Conservation (phyloP, 192 early-diverging fungal genomes). For the Coemansia sp. region DNA sequence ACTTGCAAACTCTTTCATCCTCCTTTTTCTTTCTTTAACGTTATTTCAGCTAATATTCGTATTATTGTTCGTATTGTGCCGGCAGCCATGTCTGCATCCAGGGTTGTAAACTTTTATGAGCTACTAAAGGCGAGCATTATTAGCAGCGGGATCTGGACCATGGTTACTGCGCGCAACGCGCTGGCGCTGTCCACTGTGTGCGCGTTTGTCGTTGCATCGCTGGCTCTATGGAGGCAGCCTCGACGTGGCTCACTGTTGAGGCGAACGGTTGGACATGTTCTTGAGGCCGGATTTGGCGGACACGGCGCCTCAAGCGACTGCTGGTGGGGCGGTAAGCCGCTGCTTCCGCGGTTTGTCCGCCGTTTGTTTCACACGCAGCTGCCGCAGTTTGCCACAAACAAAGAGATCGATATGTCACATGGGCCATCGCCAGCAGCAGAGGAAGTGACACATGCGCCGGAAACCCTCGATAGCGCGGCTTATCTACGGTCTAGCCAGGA, state of each 20-base stretch:
- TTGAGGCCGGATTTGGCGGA: not conserved
- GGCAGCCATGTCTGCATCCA: conserved; percentile 1
- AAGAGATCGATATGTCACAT: not conserved
- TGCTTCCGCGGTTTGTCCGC: not conserved
- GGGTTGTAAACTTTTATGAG: not conserved
- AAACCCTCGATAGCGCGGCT: not conserved
- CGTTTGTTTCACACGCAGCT: not conserved
- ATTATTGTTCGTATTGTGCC: conserved; percentile 1
- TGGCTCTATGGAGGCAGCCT: conserved; percentile 5
- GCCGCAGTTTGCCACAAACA: not conserved
- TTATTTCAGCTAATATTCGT: not conserved
- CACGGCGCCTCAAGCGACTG: too few species aligned
- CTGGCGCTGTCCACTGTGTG: conserved; percentile 6
- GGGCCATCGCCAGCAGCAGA: too few species aligned
- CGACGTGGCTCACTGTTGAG: not conserved
- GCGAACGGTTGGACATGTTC: not conserved
- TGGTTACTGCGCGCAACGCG: conserved; percentile 14
- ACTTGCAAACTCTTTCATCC: not conserved
- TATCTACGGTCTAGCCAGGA: not conserved
- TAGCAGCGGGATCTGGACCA: conserved; percentile 12
- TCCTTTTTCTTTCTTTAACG: conserved; percentile 5
- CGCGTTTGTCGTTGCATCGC: not conserved
- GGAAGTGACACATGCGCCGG: not conserved
- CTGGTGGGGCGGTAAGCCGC: not conserved
- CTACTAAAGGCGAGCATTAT: not conserved